A percentile compares a stretch with the other conserved stretches of the same genome.
These are phyloP conservation scores for Penicillium canariense DNA, from an alignment of 495 filamentous ascomycete species.

Conservation along the genomic window DNA sequence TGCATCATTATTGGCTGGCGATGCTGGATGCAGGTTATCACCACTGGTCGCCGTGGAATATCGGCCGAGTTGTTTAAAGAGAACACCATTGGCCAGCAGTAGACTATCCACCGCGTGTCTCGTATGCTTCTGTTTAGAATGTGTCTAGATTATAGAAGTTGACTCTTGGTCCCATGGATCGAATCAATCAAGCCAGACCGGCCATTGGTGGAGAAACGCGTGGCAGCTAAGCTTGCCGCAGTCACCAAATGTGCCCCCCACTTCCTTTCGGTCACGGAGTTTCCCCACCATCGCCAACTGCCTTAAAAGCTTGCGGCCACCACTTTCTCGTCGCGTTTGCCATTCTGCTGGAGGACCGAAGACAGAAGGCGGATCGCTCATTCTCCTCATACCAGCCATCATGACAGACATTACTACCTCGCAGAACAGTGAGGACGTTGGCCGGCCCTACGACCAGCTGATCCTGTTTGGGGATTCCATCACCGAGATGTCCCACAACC, in stretches of 20 bases:
- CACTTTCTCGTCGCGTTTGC: too few species aligned
- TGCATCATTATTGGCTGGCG: not conserved
- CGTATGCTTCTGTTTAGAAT: too few species aligned
- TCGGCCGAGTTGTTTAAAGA: not conserved
- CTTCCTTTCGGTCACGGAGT: slow-evolving; percentile 21
- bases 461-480: slow-evolving; percentile 83
- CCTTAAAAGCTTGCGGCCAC: slow-evolving; percentile 7
- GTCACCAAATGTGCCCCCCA: slow-evolving; percentile 8
- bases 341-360: too few species aligned
- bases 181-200: not conserved
- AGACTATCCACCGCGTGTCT: too few species aligned
- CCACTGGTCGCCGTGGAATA: too few species aligned
- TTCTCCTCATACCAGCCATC: not conserved
- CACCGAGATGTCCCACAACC: slow-evolving; percentile 58
- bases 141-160: too few species aligned
- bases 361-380: not conserved
- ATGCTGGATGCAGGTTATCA: too few species aligned
- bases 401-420: slow-evolving; percentile 3
- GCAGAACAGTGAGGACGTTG: slow-evolving; percentile 12
- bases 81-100: too few species aligned
- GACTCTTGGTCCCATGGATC: too few species aligned
- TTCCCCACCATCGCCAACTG: slow-evolving; percentile 14
- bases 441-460: slow-evolving; percentile 61
- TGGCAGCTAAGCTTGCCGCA: not conserved
- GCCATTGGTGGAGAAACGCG: slow-evolving; percentile 18